Base-by-base conservation (phyloP, 2,329 filamentous ascomycete species). In the Hypoxylon sp. region DNA sequence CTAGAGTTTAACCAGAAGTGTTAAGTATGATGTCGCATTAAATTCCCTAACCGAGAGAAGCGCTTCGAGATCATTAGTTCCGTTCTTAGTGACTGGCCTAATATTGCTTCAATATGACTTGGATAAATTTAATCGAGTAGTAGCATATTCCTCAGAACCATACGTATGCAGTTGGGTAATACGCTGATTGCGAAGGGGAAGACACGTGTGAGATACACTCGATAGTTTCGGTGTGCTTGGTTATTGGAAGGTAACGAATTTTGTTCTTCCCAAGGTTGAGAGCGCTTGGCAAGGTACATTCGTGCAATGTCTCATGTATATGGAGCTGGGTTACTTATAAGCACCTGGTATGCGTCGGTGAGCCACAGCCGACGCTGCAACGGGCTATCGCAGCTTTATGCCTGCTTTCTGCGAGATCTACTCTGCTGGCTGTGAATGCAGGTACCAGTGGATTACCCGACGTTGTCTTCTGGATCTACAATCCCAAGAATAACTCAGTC, bases 401-500 rank as follows among this genome's bases (percentile, higher is more conserved):
- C 38, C 52, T 67, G 61, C 57, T 67, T 69, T 41, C 71, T 65
- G 63, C 61, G 58, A 70, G 67, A 72, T 71, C 68, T 70, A 53
- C 59, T 52, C 52, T 53, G 51, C 63, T 59, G 32, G 56, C 43
- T 43, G 45, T 55, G 58, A 62, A 72, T 70, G 70, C 70, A 72
- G 70, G 68, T 71, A 71, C 70, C 58, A 65, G 57, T 58, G 23
- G 56, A 49, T 49, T 38, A 58, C 25, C 63, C 36, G 57, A 45
- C 41, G 28, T 43, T 23, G 45, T 43, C 46, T 49, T 52, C 51
- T 46, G 34, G 51, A 23, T 64, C 17, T 50, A 58, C 50, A 46
- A 67, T 60, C 45, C 45, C 38, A 43, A 52, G 32, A 51, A 30
- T 36, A 49, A 46, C 30, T 36, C 51, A 65, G 46, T 68, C 58